These are phyloP conservation scores for Xylariaceae sp. DNA, from an alignment of 2,329 filamentous ascomycete genomes.

Conservation along the genomic window DNA sequence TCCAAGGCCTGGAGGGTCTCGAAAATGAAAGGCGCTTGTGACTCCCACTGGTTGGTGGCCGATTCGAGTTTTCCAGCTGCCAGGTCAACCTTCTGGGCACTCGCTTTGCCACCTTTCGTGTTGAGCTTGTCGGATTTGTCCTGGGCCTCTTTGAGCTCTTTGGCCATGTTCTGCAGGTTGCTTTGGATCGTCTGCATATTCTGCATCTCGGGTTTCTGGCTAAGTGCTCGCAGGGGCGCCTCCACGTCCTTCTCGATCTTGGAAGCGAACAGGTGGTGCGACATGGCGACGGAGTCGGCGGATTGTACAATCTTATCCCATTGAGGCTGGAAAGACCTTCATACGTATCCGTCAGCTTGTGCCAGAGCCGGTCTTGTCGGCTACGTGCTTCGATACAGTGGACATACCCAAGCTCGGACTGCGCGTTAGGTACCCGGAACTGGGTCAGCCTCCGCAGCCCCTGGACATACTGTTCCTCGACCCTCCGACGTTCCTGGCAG, in stretches of 20 bases:
- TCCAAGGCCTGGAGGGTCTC: slow-evolving; percentile 88
- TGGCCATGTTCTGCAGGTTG: slow-evolving; percentile 74
- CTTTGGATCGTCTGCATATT: slow-evolving; percentile 73
- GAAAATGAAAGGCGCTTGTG: slow-evolving; percentile 89
- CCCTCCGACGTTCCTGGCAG: slow-evolving; percentile 74
- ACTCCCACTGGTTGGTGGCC: slow-evolving; percentile 82
- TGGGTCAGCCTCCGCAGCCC: slow-evolving; percentile 74
- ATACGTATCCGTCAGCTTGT: slow-evolving; percentile 10
- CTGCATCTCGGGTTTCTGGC: slow-evolving; percentile 66
- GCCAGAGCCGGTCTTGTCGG: neutral
- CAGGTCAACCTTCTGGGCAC: slow-evolving; percentile 67
- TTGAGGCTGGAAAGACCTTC: slow-evolving; percentile 78
- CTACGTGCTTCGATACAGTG: neutral
- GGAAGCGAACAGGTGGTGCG: slow-evolving; percentile 72
- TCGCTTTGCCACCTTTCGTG: slow-evolving; percentile 70
- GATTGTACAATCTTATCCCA: slow-evolving; percentile 84
- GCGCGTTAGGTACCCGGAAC: slow-evolving; percentile 65
- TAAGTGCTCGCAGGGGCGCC: slow-evolving; percentile 69
- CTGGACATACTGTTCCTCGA: slow-evolving; percentile 85
- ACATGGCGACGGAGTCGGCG: slow-evolving; percentile 71
- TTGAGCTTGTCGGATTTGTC: slow-evolving; percentile 78
- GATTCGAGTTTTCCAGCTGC: slow-evolving; percentile 68
- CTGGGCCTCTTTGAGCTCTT: slow-evolving; percentile 76
- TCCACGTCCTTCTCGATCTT: slow-evolving; percentile 88
- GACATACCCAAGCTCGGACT: slow-evolving; percentile 78